Percentiles rank a stretch among this genome's conserved stretches.
These are phyloP conservation scores for Coelastrella sp. DNA, from an alignment of 139 green algal genomes.

Conservation along the genomic window DNA sequence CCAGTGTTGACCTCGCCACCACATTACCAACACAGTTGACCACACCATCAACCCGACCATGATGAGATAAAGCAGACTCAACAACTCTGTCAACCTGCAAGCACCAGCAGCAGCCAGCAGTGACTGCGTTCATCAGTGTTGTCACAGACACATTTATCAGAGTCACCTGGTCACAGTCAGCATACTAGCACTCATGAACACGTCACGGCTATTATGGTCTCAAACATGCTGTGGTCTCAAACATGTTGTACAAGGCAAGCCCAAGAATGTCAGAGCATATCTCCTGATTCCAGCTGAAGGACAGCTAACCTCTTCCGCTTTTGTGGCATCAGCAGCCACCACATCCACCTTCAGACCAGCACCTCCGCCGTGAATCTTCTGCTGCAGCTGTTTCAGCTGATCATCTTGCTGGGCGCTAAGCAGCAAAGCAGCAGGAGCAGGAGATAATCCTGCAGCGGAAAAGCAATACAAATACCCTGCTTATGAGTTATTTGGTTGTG, in stretches of 20 bases:
- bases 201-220: too few species aligned
- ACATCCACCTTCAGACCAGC: constrained; percentile 6
- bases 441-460: constrained; percentile 1
- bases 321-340: constrained; percentile 32
- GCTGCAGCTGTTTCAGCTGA: constrained; percentile 29
- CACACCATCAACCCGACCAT: constrained; percentile 53
- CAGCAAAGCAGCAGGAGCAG: constrained; percentile 16
- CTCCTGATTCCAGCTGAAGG: background rate
- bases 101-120: background rate
- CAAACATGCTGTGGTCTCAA: too few species aligned
- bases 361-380: background rate
- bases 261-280: background rate
- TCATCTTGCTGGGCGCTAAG: constrained; percentile 16
- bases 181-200: too few species aligned
- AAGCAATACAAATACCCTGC: too few species aligned
- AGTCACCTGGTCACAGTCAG: too few species aligned
- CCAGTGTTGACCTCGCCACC: background rate
- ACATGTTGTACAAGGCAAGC: too few species aligned
- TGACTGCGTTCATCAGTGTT: background rate
- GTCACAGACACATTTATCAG: too few species aligned
- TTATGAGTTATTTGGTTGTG: too few species aligned
- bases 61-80: background rate
- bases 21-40: constrained; percentile 52
- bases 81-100: constrained; percentile 51
- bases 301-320: background rate